Evolutionary conservation across 2,329 filamentous ascomycete genomes (phyloP).

Genomic region (Cercospora janseana): DNA sequence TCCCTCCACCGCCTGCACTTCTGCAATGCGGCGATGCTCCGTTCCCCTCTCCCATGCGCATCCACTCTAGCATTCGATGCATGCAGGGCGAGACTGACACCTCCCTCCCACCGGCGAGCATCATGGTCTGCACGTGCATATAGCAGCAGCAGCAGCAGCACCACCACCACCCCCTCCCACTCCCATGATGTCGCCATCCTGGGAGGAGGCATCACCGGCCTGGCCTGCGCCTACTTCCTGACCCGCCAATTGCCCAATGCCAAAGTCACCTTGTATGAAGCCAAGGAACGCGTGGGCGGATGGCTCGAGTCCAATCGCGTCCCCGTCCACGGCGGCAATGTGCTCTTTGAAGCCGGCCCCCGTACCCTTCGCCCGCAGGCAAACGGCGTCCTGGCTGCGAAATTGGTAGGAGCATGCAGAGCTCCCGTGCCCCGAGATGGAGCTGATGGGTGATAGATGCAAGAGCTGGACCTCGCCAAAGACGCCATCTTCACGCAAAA

Average conservation of each 20-base stretch:
- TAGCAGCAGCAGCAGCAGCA: slow-evolving; percentile 16
- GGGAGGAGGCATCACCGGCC: slow-evolving; percentile 79
- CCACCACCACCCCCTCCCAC: slow-evolving; percentile 16
- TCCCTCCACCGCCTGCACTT: background rate
- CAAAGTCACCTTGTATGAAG: slow-evolving; percentile 80
- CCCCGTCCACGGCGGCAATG: slow-evolving; percentile 58
- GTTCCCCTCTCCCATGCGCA: slow-evolving; percentile 19
- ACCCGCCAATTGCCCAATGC: slow-evolving; percentile 64
- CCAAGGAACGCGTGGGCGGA: slow-evolving; percentile 67
- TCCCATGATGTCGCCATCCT: slow-evolving; percentile 61
- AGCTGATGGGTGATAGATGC: slow-evolving; percentile 48
- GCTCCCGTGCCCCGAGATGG: slow-evolving; percentile 16
- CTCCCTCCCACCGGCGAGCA: background rate
- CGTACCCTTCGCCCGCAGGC: slow-evolving; percentile 64
- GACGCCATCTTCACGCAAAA: slow-evolving; percentile 57
- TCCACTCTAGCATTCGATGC: slow-evolving; percentile 10
- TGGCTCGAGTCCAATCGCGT: slow-evolving; percentile 73
- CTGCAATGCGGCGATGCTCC: slow-evolving; percentile 34
- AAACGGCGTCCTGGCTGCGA: slow-evolving; percentile 65
- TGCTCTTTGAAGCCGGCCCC: slow-evolving; percentile 82
- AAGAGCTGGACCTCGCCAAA: slow-evolving; percentile 56
- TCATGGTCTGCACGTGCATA: background rate
- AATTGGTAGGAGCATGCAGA: slow-evolving; percentile 58
- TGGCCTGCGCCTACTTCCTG: slow-evolving; percentile 75
- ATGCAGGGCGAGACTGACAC: slow-evolving; percentile 3